Base-by-base conservation (phyloP, 108 stramenopile genomes). In the Pseudonitzschia delicatissima region DNA sequence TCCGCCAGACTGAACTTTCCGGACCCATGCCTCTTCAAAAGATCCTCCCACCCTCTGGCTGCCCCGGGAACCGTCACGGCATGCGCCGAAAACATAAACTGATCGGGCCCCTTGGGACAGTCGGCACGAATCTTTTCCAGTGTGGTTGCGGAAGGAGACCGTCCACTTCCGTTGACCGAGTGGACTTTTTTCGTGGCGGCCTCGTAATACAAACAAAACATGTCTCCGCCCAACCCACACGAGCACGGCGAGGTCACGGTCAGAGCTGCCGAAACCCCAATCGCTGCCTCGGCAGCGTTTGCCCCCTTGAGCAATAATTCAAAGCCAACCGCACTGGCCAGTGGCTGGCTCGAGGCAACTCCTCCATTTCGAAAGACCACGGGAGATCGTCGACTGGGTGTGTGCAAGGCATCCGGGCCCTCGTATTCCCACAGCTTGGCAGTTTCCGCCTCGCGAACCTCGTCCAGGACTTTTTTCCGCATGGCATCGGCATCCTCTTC, bases 41-140 rank as follows among this genome's bases (percentile, higher is more conserved):
- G 74, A 77, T 96, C 96, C 57, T 87, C 87, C 89, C 95, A 99
- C 4, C 90, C 95, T n/a, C 76, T 77, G 12, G 97, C 98, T 5
- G 98, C 92, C 11, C 98, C 98, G 12, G 98, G 98, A 15, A 99
- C 96, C 31, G 98, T 98, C 4, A 97, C 84, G 13, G 87, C 73
- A 69, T 92, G 88, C 2, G 88, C 73, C 47, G 89, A 84, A 47
- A 58, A 68, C 29, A 49, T 33, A 71, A 82, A 87, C 11, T 39
- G 25, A 13, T 69, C 53, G 18, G 29, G 17, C 35, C 62, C 26
- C 13, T 67, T 37, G 11, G 36, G 45, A 20, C 65, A 58, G 37
- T 61, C 65, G 29, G 60, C 60, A 49, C 79, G 18, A 11, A 90
- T 67, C 26, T 62, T 29, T 15, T 91, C 87, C 42, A 96, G 72